These are phyloP conservation scores for Neurospora hispaniola DNA, from an alignment of 495 filamentous ascomycete genomes.

Conservation along the genomic window DNA sequence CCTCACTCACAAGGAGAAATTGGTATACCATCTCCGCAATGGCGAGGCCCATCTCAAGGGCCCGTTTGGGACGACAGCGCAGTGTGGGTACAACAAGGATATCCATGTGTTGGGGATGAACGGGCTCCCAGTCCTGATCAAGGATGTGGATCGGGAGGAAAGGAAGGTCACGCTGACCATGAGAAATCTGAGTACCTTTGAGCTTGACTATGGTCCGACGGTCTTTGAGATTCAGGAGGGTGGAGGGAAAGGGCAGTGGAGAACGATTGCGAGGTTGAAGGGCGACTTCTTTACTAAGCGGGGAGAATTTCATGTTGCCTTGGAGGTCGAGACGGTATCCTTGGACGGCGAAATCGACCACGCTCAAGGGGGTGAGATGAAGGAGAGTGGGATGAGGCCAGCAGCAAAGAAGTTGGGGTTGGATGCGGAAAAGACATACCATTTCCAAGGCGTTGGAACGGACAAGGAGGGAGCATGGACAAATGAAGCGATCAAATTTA, in stretches of 20 bases:
- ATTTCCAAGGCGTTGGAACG: not conserved
- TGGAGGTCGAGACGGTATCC: not conserved
- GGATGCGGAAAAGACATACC: not conserved
- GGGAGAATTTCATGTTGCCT: not conserved
- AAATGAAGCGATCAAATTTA: conserved; percentile 2
- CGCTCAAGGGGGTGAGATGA: not conserved
- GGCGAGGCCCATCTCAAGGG: conserved; percentile 4
- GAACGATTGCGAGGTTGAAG: conserved; percentile 15
- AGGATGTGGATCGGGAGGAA: conserved; percentile 4
- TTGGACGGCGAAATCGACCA: not conserved
- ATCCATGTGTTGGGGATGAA: conserved; percentile 17
- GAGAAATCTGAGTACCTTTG: conserved; percentile 18
- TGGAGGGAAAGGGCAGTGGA: conserved; percentile 3
- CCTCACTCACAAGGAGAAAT: conserved; percentile 5
- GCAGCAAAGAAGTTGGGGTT: not conserved
- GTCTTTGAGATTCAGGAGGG: conserved; percentile 17
- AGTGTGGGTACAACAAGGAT: conserved; percentile 16
- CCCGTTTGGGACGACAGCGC: not conserved
- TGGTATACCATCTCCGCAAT: conserved; percentile 16
- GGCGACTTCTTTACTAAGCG: conserved; percentile 16
- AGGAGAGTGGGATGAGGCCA: not conserved
- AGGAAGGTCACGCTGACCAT: conserved; percentile 5
- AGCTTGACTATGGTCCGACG: conserved; percentile 23
- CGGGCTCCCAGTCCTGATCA: conserved; percentile 10
- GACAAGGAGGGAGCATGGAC: conserved; percentile 1